Base-by-base conservation (phyloP, 2,329 filamentous ascomycete genomes). In the Chaetothyriales sp. region DNA sequence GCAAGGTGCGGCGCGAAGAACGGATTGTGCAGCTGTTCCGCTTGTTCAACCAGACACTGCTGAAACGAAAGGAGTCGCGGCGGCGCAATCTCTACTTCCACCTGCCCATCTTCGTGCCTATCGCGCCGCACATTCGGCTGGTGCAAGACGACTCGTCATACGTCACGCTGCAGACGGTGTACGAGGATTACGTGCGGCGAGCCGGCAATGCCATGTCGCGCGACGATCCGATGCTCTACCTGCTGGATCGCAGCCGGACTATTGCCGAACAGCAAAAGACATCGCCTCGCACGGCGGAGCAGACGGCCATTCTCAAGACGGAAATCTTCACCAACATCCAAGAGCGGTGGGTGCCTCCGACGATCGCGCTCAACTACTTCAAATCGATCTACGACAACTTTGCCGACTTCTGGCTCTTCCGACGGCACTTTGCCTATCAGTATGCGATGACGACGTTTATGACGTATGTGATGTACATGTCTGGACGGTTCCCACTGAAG, bases 381-480 rank as follows among this genome's bases (percentile, higher is more conserved):
- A 86, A 89, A 65, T 75, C 78, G 59, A 86, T 82, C 4, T 97
- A 92, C 70, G 85, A 89, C 28, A 84, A 86, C 57, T 98, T 87
- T 68, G 81, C 86, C 46, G 89, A 95, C 63, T 95, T 97, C 75
- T 98, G 90, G 89, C 79, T 98, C 53, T 99, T 99, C 86, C 86
- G 92, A 54, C 83, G 89, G 54, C 89, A 95, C 59, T 95, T 98
- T 71, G 86, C 88, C 19, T 95, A 97, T 73, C 92, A 98, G 70
- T 83, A 95, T 56, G 90, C 92, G 18, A 82, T 89, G 1, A 77
- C 97, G 58, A 95, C 92, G 1, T 98, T 98, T 72, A 95, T 98
- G 85, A 97, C 92, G 3, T 98, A 97, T 66, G 85, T 95, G 54
- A 84, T 99, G 73, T 90, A 90, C 71, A 97, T 98, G 82, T 88